phyloP scores from a whole-genome alignment of 176 grass and related monocot genomes.

The Carex pumila region DNA sequence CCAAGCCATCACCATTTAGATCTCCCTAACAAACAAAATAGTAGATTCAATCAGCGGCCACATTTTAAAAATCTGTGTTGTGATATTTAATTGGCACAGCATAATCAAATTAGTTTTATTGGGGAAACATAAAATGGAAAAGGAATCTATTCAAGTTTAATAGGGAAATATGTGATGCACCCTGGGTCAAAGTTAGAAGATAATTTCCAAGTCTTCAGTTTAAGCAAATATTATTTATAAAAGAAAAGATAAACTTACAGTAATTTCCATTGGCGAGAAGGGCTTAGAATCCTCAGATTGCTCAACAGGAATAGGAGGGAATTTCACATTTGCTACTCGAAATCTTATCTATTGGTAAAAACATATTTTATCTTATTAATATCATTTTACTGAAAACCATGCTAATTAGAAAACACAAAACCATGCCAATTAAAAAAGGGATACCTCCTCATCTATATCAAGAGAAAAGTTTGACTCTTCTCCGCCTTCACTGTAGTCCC shows the following conservation, averaged over 20 bases:
- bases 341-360: slow-evolving; percentile 59
- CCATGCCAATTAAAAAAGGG: slow-evolving; percentile 1
- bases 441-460: slow-evolving; percentile 86
- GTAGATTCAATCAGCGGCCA: background rate
- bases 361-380: slow-evolving; percentile 10
- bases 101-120: background rate
- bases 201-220: background rate
- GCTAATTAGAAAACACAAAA: background rate
- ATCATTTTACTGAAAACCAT: background rate
- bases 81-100: background rate
- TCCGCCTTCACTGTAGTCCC: slow-evolving; percentile 32
- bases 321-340: slow-evolving; percentile 68
- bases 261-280: slow-evolving; percentile 87
- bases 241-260: slow-evolving; percentile 32
- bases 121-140: background rate
- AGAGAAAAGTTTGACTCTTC: slow-evolving; percentile 39
- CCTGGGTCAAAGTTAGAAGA: background rate
- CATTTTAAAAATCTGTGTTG: background rate
- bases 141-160: background rate
- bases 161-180: background rate
- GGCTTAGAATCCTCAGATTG: slow-evolving; percentile 64
- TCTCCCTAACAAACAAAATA: slow-evolving; percentile 48
- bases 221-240: background rate
- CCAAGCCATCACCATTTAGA: slow-evolving; percentile 78
- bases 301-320: slow-evolving; percentile 68